Evolutionary conservation across 1,284 basidiomycete genomes (phyloP).

Genomic region (Malassezia obtusa): DNA sequence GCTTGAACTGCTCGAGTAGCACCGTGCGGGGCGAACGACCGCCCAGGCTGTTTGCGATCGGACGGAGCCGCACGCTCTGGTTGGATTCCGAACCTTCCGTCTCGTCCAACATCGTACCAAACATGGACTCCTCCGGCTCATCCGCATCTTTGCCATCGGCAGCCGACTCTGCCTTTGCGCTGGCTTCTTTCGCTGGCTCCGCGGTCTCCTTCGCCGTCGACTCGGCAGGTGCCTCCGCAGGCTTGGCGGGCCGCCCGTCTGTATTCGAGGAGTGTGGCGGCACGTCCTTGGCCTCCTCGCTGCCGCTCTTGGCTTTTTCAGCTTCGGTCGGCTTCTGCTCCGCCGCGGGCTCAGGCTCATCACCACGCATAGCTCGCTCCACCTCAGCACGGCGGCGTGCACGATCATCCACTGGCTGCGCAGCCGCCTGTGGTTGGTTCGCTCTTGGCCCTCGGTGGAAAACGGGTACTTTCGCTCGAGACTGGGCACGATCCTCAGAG

Average conservation of each 20-base stretch:
- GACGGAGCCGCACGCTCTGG: neutral
- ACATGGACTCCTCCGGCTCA: slow-evolving; percentile 49
- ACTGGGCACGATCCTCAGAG: no score
- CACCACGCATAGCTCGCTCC: neutral
- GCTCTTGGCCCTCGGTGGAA: no score
- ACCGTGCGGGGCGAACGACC: slow-evolving; percentile 33
- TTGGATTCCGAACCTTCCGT: slow-evolving; percentile 49
- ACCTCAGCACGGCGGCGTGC: neutral
- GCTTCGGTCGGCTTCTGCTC: no score
- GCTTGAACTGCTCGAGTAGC: slow-evolving; percentile 41
- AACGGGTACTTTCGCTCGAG: no score
- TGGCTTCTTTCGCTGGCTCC: neutral
- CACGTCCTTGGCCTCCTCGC: no score
- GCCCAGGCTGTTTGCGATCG: slow-evolving; percentile 22
- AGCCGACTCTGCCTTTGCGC: slow-evolving; percentile 18
- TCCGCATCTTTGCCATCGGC: slow-evolving; percentile 16
- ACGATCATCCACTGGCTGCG: slow-evolving; percentile 41
- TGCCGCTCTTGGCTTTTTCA: no score
- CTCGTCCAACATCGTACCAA: slow-evolving; percentile 58
- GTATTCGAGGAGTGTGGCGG: no score
- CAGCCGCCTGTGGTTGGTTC: slow-evolving; percentile 49
- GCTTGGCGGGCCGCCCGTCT: no score
- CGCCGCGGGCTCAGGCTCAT: slow-evolving; percentile 1
- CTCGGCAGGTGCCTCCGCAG: no score
- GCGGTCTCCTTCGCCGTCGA: no score